phyloP scores from a whole-genome alignment of 345 rosid genomes.

The Eucalyptus tenuipes region DNA sequence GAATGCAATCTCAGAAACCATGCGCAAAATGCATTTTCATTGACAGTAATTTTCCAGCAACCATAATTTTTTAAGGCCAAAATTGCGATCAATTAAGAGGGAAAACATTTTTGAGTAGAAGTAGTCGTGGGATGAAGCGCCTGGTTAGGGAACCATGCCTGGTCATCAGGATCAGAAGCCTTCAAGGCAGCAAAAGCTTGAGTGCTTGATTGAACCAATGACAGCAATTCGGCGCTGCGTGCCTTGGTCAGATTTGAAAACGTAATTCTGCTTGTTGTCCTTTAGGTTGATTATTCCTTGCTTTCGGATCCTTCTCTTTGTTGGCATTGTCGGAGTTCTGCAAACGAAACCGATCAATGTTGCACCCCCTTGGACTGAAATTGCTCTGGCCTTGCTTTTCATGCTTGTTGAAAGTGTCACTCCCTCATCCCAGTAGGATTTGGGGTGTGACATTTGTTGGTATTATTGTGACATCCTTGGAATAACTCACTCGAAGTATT shows the following conservation, averaged over 20 bases:
- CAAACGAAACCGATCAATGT: background rate
- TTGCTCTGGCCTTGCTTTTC: background rate
- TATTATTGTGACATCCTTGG: too few relatives aligned
- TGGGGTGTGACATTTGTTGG: too few relatives aligned
- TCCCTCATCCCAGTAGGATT: too few relatives aligned
- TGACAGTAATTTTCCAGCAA: background rate
- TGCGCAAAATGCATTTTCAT: background rate
- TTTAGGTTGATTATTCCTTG: background rate
- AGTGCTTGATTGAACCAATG: background rate
- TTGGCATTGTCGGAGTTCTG: background rate
- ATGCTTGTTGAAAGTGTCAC: background rate
- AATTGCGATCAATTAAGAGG: background rate
- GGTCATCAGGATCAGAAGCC: background rate
- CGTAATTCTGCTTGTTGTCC: background rate
- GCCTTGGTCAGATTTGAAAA: background rate
- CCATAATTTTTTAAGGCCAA: background rate
- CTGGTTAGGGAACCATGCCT: background rate
- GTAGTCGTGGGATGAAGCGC: background rate
- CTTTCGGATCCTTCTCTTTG: background rate
- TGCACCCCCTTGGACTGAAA: background rate
- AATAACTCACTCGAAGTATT: too few relatives aligned
- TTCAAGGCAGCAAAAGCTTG: background rate
- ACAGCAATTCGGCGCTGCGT: background rate
- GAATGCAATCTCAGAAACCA: background rate
- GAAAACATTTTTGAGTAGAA: background rate